Percentiles rank a stretch among this genome's conserved stretches.
These are phyloP conservation scores for Trichoderma sp. DNA, from an alignment of 2,329 filamentous ascomycete genomes.

Conservation along the genomic window DNA sequence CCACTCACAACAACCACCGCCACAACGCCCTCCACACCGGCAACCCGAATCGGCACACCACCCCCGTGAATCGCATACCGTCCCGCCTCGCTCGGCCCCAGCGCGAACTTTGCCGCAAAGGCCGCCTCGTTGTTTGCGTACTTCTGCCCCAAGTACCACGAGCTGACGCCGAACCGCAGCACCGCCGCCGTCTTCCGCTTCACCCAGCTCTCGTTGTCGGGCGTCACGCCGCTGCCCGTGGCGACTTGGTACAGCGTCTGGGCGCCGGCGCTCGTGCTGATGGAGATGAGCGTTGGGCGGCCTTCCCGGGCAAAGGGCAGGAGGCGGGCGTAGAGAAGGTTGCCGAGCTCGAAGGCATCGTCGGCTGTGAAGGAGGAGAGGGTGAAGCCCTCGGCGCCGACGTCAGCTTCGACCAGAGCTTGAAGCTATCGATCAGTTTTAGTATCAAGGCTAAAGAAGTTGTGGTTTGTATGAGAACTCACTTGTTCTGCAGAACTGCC, in stretches of 20 bases:
- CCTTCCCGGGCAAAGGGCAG: slow-evolving; percentile 39
- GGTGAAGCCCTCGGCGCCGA: slow-evolving; percentile 43
- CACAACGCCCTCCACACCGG: slow-evolving; percentile 71
- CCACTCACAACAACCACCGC: slow-evolving; percentile 74
- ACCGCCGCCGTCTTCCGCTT: slow-evolving; percentile 69
- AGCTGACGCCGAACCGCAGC: slow-evolving; percentile 65
- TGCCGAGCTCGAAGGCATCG: slow-evolving; percentile 64
- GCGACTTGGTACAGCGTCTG: slow-evolving; percentile 69
- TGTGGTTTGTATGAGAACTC: background rate
- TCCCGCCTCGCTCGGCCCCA: slow-evolving; percentile 53
- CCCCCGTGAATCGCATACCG: slow-evolving; percentile 77
- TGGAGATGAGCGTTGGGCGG: slow-evolving; percentile 58
- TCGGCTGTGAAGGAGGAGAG: slow-evolving; percentile 56
- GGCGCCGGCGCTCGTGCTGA: slow-evolving; percentile 54
- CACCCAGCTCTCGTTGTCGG: slow-evolving; percentile 72
- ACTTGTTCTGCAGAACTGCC: slow-evolving; percentile 15
- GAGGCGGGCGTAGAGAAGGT: slow-evolving; percentile 61
- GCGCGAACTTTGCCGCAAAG: slow-evolving; percentile 63
- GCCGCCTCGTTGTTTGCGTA: slow-evolving; percentile 59
- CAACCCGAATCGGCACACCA: slow-evolving; percentile 68
- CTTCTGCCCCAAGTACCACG: slow-evolving; percentile 70
- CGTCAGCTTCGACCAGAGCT: slow-evolving; percentile 26
- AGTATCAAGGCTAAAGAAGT: background rate
- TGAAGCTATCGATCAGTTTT: slow-evolving; percentile 25
- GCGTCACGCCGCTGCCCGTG: slow-evolving; percentile 62